phyloP scores from a whole-genome alignment of 108 stramenopile genomes.

The Conticribra weissflogii region DNA sequence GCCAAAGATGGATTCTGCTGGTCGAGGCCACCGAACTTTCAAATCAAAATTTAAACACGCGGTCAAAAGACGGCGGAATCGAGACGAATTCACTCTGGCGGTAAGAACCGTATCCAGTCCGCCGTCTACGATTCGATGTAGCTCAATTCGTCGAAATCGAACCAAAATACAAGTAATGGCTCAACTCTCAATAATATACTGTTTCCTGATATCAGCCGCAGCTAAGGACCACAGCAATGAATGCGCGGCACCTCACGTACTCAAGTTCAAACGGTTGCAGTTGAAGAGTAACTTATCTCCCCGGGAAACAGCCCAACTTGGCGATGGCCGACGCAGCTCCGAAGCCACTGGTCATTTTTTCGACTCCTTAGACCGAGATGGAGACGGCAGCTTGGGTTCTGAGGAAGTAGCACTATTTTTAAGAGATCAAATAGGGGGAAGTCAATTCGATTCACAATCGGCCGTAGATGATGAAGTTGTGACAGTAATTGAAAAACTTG shows the following conservation, averaged over 20 bases:
- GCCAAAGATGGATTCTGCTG: no score
- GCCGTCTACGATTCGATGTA: no score
- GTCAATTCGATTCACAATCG: slow-evolving; percentile 33
- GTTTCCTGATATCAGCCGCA: no score
- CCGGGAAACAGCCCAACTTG: slow-evolving; percentile 20
- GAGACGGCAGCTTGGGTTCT: slow-evolving; percentile 25
- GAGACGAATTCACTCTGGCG: no score
- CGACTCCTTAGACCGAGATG: slow-evolving; percentile 46
- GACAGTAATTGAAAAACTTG: slow-evolving; percentile 44
- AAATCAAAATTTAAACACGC: no score
- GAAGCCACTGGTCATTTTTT: slow-evolving; percentile 35
- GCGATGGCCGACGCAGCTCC: slow-evolving; percentile 31
- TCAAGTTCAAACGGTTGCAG: background rate
- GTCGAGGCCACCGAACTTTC: no score
- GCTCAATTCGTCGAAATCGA: no score
- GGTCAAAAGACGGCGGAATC: no score
- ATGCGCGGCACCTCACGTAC: background rate
- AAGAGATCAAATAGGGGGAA: slow-evolving; percentile 41
- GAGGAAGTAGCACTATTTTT: slow-evolving; percentile 46
- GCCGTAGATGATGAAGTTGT: slow-evolving; percentile 38
- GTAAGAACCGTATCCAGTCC: no score
- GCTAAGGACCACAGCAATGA: no score
- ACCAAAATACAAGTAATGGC: no score
- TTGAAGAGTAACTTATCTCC: background rate
- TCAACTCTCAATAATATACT: no score